Evolutionary conservation across 768 basidiomycete species (phyloP).

Genomic region (Mycena epipterygia): DNA sequence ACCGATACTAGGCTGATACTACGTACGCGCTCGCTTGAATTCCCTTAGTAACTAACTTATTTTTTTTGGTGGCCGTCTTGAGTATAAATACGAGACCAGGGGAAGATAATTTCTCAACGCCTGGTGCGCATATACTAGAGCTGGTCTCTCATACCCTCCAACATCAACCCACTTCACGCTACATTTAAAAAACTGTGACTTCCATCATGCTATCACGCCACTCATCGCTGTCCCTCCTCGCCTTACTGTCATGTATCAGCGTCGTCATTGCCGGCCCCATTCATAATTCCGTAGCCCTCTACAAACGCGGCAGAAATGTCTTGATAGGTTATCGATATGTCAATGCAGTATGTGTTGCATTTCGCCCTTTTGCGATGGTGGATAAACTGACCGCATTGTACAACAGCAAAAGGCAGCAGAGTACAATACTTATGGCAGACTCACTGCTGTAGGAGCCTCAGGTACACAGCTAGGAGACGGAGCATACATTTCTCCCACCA

Average conservation of each 20-base stretch:
- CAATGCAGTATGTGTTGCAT: neutral
- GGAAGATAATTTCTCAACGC: too few relatives aligned
- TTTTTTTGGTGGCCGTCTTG: neutral
- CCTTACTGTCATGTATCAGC: too few relatives aligned
- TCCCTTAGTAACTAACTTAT: neutral
- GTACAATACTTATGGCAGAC: neutral
- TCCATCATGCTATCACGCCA: neutral
- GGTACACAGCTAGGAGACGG: neutral
- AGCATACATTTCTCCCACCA: neutral
- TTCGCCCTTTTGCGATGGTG: neutral
- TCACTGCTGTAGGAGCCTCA: neutral
- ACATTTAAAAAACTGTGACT: neutral
- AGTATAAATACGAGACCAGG: neutral
- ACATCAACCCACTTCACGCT: neutral
- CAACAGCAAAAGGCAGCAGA: neutral
- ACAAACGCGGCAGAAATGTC: neutral
- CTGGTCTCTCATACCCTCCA: too few relatives aligned
- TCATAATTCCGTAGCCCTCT: neutral
- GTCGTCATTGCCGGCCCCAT: neutral
- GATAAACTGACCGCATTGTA: neutral
- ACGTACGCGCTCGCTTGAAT: too few relatives aligned
- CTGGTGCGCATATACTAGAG: constrained; percentile 8
- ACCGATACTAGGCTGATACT: too few relatives aligned
- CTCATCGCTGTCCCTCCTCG: too few relatives aligned
- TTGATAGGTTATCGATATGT: neutral